phyloP scores from a whole-genome alignment of 345 rosid genomes.

The Cochlearia excelsa region DNA sequence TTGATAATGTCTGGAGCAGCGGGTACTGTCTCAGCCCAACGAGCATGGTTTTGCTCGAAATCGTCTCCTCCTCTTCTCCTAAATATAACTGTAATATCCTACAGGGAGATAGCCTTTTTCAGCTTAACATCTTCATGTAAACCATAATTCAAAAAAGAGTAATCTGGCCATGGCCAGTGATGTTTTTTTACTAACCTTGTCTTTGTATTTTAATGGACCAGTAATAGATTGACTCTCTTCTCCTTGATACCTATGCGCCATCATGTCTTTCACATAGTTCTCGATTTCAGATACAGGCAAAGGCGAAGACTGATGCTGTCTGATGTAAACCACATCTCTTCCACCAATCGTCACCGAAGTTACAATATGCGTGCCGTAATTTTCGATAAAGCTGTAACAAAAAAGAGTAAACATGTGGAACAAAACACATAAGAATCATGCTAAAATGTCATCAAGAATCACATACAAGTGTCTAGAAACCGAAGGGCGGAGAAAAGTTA shows the following conservation, averaged over 20 bases:
- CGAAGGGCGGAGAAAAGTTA: too few species aligned
- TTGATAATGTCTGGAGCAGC: conserved; percentile 86
- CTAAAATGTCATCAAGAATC: conserved; percentile 9
- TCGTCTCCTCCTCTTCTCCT: conserved; percentile 99
- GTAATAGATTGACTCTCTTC: conserved; percentile 57
- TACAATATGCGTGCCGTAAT: conserved; percentile 82
- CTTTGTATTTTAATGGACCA: conserved; percentile 80
- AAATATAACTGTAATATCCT: conserved; percentile 97
- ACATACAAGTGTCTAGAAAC: conserved; percentile 5
- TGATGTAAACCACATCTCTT: conserved; percentile 86
- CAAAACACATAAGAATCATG: conserved; percentile 29
- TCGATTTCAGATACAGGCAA: conserved; percentile 64
- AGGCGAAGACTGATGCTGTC: conserved; percentile 90
- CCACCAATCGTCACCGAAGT: conserved; percentile 94
- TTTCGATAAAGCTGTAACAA: conserved; percentile 70
- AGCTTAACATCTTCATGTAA: conserved; percentile 13
- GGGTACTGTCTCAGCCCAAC: conserved; percentile 77
- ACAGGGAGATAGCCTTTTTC: conserved; percentile 48
- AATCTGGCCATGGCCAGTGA: conserved; percentile 8
- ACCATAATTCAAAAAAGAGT: neutral
- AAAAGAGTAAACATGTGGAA: conserved; percentile 18
- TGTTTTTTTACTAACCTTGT: conserved; percentile 60
- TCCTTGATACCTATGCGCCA: conserved; percentile 64
- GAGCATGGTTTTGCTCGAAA: conserved; percentile 89
- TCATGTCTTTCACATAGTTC: conserved; percentile 73